phyloP scores from a whole-genome alignment of 1,284 basidiomycete genomes.

The Boletus sp. region DNA sequence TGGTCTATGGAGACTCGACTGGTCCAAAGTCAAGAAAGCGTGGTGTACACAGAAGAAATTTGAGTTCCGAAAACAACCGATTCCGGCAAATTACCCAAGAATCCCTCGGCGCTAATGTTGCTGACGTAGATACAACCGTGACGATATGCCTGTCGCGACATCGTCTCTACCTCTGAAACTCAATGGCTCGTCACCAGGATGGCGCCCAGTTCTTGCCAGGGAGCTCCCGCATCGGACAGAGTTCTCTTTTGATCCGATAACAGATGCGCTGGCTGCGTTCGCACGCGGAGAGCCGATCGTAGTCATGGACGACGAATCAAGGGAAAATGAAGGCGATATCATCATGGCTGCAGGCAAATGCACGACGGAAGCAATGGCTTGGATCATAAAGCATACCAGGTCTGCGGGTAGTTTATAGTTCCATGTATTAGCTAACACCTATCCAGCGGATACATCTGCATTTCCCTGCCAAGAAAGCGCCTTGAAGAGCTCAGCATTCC shows the following conservation, averaged over 20 bases:
- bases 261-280: conserved; percentile 82
- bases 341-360: conserved; percentile 83
- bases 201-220: conserved; percentile 24
- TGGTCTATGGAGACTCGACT: no score
- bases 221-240: conserved; percentile 31
- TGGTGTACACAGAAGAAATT: background rate
- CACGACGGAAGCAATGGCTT: conserved; percentile 98
- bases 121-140: no score
- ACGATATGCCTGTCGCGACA: conserved; percentile 17
- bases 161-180: conserved; percentile 5
- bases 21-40: background rate
- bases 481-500: conserved; percentile 86
- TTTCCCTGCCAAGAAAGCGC: conserved; percentile 78
- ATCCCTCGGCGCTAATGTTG: background rate
- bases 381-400: conserved; percentile 98
- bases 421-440: conserved; percentile 12
- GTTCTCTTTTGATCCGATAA: conserved; percentile 71
- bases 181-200: conserved; percentile 22
- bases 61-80: background rate
- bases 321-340: conserved; percentile 96
- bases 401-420: conserved; percentile 41
- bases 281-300: conserved; percentile 87
- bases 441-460: conserved; percentile 91
- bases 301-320: conserved; percentile 92
- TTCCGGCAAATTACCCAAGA: background rate